Conservation (phyloP, 169 alveolate species). For the Cryptosporidium viatorum region DNA sequence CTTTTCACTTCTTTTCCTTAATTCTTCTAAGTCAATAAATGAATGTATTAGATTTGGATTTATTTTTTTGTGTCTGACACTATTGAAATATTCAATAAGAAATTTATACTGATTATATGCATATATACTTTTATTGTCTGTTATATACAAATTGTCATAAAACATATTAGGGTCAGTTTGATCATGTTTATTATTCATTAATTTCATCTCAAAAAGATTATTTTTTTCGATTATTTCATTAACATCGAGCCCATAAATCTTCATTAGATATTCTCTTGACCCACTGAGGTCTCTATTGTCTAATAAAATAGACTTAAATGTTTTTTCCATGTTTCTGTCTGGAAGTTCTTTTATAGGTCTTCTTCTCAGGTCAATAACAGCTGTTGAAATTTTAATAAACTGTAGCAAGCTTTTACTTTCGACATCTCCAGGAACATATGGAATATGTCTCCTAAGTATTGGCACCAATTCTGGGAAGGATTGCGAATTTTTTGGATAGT, state of each 20-base stretch:
- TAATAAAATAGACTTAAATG: conserved; percentile 4
- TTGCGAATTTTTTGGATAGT: not conserved
- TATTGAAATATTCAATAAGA: conserved; percentile 15
- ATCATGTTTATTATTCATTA: not conserved
- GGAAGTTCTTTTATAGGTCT: conserved; percentile 65
- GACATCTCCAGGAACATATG: conserved; percentile 60
- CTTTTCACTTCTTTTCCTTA: not conserved
- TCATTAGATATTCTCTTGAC: conserved; percentile 31
- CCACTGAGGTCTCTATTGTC: not conserved
- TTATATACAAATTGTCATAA: not conserved
- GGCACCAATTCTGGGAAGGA: conserved; percentile 7
- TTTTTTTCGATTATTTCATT: conserved; percentile 20
- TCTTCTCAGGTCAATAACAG: conserved; percentile 54
- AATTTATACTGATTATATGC: conserved; percentile 26
- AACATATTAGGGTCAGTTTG: not conserved
- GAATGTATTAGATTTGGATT: conserved; percentile 11
- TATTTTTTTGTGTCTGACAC: conserved; percentile 5
- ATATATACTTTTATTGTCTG: not conserved
- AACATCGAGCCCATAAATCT: conserved; percentile 36
- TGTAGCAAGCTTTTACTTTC: conserved; percentile 51
- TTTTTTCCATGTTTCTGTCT: conserved; percentile 39
- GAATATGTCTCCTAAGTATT: conserved; percentile 34
- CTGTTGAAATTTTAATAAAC: conserved; percentile 52
- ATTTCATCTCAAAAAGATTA: not conserved
- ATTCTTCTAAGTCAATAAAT: conserved; percentile 9